Conservation (phyloP, 257 asterid species). For the Solanum appendiculatum region DNA sequence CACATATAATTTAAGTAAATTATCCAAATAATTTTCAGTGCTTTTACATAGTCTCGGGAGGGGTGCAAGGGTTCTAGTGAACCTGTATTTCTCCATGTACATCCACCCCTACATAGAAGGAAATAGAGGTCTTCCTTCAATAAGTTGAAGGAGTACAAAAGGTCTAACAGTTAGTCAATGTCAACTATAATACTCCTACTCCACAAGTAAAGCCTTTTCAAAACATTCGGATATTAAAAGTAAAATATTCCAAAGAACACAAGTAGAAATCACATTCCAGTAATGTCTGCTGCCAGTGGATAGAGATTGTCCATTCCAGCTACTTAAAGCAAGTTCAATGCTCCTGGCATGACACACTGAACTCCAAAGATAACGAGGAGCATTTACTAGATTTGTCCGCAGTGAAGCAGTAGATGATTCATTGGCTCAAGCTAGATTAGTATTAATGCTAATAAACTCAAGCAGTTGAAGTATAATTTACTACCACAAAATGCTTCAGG, state of each 20-base stretch:
- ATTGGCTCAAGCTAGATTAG: background rate
- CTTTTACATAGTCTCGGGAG: background rate
- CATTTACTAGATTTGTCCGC: background rate
- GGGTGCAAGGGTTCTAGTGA: background rate
- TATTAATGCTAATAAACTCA: background rate
- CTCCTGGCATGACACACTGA: background rate
- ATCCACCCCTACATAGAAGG: background rate
- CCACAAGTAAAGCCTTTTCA: background rate
- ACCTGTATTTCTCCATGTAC: background rate
- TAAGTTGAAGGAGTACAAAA: background rate
- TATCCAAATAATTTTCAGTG: background rate
- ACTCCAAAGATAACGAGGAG: background rate
- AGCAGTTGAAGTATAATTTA: background rate
- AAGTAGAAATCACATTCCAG: background rate
- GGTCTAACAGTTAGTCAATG: background rate
- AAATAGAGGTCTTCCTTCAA: background rate
- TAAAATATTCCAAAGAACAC: background rate
- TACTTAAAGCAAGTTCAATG: background rate
- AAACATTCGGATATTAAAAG: background rate
- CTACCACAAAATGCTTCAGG: conserved; percentile 96
- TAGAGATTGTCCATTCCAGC: background rate
- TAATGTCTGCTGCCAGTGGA: background rate
- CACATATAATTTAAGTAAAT: background rate
- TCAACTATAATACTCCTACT: background rate
- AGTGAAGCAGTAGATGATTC: background rate